Evolutionary conservation across 441 rosid genomes (phyloP).

Genomic region (Geranium incanum): DNA sequence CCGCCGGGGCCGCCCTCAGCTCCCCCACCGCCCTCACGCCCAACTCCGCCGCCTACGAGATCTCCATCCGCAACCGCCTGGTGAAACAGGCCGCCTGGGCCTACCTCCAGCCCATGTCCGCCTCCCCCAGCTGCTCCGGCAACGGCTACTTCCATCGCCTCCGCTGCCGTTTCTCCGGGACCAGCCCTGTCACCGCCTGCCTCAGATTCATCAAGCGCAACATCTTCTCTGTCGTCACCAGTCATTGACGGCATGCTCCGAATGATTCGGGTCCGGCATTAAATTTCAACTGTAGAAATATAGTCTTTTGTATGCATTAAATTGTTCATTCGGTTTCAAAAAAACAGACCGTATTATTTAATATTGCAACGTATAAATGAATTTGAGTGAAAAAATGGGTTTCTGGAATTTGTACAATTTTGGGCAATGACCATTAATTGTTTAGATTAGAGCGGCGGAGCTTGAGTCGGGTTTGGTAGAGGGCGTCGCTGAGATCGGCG

Average conservation of each 20-base stretch:
- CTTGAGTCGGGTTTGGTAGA: neutral
- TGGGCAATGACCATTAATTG: neutral
- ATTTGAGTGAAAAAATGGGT: neutral
- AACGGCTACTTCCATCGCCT: no score
- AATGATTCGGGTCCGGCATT: neutral
- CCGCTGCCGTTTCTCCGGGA: no score
- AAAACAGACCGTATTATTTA: neutral
- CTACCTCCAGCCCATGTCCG: slow-evolving; percentile 55
- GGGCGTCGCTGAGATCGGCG: neutral
- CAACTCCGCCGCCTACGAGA: slow-evolving; percentile 29
- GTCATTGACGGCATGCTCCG: neutral
- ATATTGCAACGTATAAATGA: neutral
- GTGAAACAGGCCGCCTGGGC: slow-evolving; percentile 73
- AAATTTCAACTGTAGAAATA: no score
- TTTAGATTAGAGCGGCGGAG: neutral
- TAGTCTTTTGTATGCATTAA: no score
- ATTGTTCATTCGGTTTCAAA: no score
- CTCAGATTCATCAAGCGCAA: neutral
- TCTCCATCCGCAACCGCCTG: slow-evolving; percentile 72
- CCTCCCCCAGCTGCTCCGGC: neutral
- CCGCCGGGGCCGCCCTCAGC: slow-evolving; percentile 20
- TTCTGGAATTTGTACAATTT: neutral
- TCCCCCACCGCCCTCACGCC: no score
- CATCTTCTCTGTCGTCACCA: neutral
- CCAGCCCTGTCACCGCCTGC: neutral